Evolutionary conservation across 75 land plant genomes (phyloP).

Genomic region (Larix kaempferi): DNA sequence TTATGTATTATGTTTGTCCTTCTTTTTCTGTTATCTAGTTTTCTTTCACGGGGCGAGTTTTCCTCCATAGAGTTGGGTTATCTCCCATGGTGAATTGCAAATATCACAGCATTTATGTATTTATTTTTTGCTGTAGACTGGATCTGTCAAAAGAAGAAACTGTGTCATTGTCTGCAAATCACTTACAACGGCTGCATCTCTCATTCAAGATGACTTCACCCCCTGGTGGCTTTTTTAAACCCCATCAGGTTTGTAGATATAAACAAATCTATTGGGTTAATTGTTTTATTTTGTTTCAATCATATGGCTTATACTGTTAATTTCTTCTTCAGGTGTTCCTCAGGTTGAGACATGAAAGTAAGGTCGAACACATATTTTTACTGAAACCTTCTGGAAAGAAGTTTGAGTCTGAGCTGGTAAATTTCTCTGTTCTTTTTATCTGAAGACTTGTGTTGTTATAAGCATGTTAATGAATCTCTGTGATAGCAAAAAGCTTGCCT

Average conservation of each 20-base stretch:
- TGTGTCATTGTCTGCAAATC: conserved; percentile 78
- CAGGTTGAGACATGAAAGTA: conserved; percentile 68
- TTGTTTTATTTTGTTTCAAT: conserved; percentile 3
- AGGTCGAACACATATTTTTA: conserved; percentile 70
- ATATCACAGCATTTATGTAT: background rate
- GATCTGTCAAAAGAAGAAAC: conserved; percentile 42
- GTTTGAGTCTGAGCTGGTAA: conserved; percentile 56
- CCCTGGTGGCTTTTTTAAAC: conserved; percentile 52
- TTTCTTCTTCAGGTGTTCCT: conserved; percentile 63
- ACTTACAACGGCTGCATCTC: conserved; percentile 77
- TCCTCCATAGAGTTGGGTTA: background rate
- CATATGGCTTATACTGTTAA: background rate
- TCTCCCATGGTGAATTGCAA: background rate
- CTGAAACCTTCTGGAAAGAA: conserved; percentile 46
- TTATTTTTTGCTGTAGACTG: conserved; percentile 34
- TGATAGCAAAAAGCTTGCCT: background rate
- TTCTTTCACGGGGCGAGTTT: background rate
- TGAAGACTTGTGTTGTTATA: background rate
- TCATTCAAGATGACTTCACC: conserved; percentile 66
- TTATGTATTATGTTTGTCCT: background rate
- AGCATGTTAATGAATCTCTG: background rate
- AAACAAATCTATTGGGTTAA: background rate
- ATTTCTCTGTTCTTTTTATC: background rate
- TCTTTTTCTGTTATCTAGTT: background rate
- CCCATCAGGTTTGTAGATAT: conserved; percentile 76